Base-by-base conservation (phyloP, 1,139 yeast genomes). In the Spathaspora jeffriesii region DNA sequence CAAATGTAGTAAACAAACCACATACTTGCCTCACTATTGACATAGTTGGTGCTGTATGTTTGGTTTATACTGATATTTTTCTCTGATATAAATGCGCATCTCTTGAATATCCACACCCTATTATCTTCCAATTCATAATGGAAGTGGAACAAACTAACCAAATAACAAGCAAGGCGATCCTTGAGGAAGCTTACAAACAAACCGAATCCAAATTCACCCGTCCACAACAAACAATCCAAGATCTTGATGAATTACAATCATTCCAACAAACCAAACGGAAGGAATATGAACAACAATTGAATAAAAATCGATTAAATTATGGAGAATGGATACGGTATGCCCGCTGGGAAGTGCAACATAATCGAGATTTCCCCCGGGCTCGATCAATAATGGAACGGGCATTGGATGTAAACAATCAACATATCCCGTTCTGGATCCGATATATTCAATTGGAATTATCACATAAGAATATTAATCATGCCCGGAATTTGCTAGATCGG, bases 321-420 rank as follows among this genome's bases (percentile, higher is more conserved):
- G 87, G 91, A 3, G 96, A 92, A 61, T 93, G 98, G 98, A 76
- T 90, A 63, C 73, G 97, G 46, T 93, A 93, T 63, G 98, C 97
- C 1, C 81, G 79, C 51, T 90, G 93, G 82, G 99, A 93, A 63
- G 65, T 84, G 13, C 88, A 86, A 5, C 92, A 89, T 47, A 73
- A 73, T 58, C 85, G 82, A 50, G 97, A 93, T 60, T 76, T 80
- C 56, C 73, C 76, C 9, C 65, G 88, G 28, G 96, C 96, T 0
- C 70, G 98, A 48, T 89, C 97, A 0, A 76, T 93, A 11, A 88
- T 86, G 66, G 99, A 93, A 64, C 73, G 99, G 45, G 96, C 97
- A 0, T 63, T 93, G 36, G 88, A 84, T 49, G 91, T 89, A 4
- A 86, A 89, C 59, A 74, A 82, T 2, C 81, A 85, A 53, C 79